A percentile compares a stretch with the other conserved stretches of the same genome.
Evolutionary conservation across 2,329 filamentous ascomycete species (phyloP).

Genomic region (Ophiostoma australiae): DNA sequence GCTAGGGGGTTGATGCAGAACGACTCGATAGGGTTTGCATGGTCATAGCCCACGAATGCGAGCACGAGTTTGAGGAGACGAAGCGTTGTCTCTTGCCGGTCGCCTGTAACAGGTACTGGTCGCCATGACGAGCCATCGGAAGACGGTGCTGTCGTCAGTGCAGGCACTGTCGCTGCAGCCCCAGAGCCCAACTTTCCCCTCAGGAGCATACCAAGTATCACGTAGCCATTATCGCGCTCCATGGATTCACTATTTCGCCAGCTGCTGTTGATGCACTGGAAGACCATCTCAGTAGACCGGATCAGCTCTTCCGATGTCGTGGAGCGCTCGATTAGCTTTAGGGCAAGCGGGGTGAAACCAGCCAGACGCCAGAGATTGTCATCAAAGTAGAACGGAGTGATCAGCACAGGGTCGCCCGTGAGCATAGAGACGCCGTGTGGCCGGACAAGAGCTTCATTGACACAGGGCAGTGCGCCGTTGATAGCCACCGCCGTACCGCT

Average conservation of each 20-base stretch:
- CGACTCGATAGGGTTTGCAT: conserved; percentile 72
- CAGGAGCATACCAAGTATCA: conserved; percentile 76
- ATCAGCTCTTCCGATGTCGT: conserved; percentile 64
- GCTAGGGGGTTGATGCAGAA: conserved; percentile 94
- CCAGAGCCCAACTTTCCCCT: conserved; percentile 70
- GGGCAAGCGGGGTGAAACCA: conserved; percentile 79
- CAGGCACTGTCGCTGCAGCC: neutral
- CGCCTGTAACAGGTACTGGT: conserved; percentile 40
- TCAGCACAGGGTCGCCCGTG: conserved; percentile 75
- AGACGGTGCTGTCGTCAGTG: neutral
- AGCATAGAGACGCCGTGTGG: conserved; percentile 76
- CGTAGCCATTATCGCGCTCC: conserved; percentile 92
- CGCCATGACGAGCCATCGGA: conserved; percentile 32
- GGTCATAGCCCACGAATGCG: conserved; percentile 83
- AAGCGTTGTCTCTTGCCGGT: conserved; percentile 52
- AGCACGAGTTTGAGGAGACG: conserved; percentile 72
- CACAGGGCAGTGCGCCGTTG: conserved; percentile 79
- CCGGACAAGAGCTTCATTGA: conserved; percentile 82
- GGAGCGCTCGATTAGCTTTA: conserved; percentile 79
- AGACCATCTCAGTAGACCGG: conserved; percentile 74
- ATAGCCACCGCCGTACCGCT: conserved; percentile 75
- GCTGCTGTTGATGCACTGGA: conserved; percentile 79
- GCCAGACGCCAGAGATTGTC: conserved; percentile 89
- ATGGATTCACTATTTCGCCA: conserved; percentile 99
- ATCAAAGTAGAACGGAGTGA: conserved; percentile 77